A percentile compares a stretch with the other conserved stretches of the same genome.
Conservation (phyloP, 2,329 filamentous ascomycete species). For the Ceratocystis cacaofunesta region DNA sequence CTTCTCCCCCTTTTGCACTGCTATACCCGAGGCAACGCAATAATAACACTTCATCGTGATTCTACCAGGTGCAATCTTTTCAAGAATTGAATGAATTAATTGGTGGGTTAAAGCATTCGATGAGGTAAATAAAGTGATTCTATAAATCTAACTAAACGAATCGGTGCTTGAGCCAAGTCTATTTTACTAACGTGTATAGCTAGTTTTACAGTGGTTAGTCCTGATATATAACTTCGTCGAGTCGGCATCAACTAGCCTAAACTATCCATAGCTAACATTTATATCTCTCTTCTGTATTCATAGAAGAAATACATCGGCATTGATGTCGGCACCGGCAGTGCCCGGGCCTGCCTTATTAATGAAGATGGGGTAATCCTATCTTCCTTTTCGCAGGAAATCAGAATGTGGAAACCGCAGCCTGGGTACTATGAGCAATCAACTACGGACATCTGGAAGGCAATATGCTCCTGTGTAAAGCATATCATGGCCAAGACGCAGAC, state of each 20-base stretch:
- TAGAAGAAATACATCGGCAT: conserved; percentile 63
- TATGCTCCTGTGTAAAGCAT: conserved; percentile 73
- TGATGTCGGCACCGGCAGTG: conserved; percentile 91
- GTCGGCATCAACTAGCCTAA: background rate
- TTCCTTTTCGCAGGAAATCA: conserved; percentile 59
- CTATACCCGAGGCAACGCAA: background rate
- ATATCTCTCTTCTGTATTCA: background rate
- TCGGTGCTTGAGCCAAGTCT: background rate
- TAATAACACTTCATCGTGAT: background rate
- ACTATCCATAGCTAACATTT: background rate
- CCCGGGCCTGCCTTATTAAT: conserved; percentile 90
- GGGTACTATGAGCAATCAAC: conserved; percentile 94
- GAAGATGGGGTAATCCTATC: conserved; percentile 74
- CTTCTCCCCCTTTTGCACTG: background rate
- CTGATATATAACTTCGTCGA: background rate
- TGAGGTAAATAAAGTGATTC: background rate
- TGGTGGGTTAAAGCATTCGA: background rate
- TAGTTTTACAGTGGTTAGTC: background rate
- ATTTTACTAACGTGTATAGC: background rate
- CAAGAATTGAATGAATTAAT: background rate
- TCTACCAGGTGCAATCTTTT: background rate
- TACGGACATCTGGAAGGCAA: conserved; percentile 88
- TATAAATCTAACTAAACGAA: background rate
- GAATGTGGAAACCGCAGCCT: conserved; percentile 62
- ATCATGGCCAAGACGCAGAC: conserved; percentile 70